Percentiles rank a stretch among this genome's conserved stretches.
phyloP scores from a whole-genome alignment of 805 yeast genomes.

The Pichia californica region DNA sequence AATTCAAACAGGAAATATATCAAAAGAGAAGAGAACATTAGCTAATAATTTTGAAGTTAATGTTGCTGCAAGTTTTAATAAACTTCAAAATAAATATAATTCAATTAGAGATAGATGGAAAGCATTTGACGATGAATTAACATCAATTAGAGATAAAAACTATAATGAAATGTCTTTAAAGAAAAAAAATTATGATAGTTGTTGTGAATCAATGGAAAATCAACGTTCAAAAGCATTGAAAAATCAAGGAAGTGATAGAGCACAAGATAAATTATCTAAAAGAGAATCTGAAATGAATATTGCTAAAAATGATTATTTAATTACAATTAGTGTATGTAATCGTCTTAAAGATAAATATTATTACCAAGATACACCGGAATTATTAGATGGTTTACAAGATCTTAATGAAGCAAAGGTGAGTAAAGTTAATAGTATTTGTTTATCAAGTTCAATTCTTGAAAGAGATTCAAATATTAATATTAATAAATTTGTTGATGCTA shows the following conservation, averaged over 20 bases:
- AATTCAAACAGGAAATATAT: slow-evolving; percentile 73
- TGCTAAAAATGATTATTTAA: slow-evolving; percentile 77
- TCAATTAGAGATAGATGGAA: slow-evolving; percentile 50
- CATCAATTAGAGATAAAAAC: slow-evolving; percentile 38
- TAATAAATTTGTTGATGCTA: slow-evolving; percentile 38
- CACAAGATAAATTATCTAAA: slow-evolving; percentile 47
- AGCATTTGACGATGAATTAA: slow-evolving; percentile 52
- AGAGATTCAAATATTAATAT: slow-evolving; percentile 37
- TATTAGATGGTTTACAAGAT: slow-evolving; percentile 78
- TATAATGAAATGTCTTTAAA: slow-evolving; percentile 55
- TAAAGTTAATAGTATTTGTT: slow-evolving; percentile 62
- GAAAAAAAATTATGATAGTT: slow-evolving; percentile 72
- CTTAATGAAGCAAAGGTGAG: slow-evolving; percentile 73
- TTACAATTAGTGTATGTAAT: slow-evolving; percentile 78
- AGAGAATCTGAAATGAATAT: slow-evolving; percentile 77
- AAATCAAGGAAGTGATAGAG: slow-evolving; percentile 41
- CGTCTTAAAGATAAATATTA: slow-evolving; percentile 87
- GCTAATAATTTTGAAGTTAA: slow-evolving; percentile 53
- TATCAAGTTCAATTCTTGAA: slow-evolving; percentile 57
- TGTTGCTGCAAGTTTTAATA: slow-evolving; percentile 54
- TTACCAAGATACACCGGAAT: slow-evolving; percentile 89
- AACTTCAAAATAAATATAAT: slow-evolving; percentile 47
- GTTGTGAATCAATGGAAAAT: slow-evolving; percentile 74
- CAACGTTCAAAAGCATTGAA: slow-evolving; percentile 71
- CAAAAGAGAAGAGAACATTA: slow-evolving; percentile 57